Conservation (phyloP, 176 grass and related monocot genomes). For the Olyra latifolia region DNA sequence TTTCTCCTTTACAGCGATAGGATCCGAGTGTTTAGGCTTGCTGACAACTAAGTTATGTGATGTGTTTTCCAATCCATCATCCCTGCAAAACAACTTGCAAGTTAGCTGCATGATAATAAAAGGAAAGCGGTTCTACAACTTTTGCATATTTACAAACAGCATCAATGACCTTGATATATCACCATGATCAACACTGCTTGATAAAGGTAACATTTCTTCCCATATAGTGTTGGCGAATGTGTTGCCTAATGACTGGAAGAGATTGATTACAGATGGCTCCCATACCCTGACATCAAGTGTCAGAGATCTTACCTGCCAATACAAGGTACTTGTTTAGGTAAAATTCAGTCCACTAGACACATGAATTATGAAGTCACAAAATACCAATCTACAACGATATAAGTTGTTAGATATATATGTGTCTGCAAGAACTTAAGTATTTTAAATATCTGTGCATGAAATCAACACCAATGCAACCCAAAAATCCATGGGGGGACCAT, state of each 20-base stretch:
- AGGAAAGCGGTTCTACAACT: conserved; percentile 1
- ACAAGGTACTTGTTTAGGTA: conserved; percentile 22
- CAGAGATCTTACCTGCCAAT: conserved; percentile 90
- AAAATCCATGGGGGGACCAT: neutral
- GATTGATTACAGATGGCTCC: conserved; percentile 95
- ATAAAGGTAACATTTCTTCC: conserved; percentile 73
- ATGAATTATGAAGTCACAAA: conserved; percentile 1
- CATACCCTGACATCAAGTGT: conserved; percentile 99
- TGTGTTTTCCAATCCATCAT: conserved; percentile 53
- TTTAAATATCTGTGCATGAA: neutral
- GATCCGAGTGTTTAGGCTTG: conserved; percentile 86
- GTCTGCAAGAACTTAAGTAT: neutral
- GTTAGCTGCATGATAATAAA: conserved; percentile 27
- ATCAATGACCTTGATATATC: conserved; percentile 60
- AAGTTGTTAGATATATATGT: neutral
- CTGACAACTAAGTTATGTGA: conserved; percentile 34
- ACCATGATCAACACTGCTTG: conserved; percentile 45
- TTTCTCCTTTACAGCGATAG: conserved; percentile 93
- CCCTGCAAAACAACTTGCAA: conserved; percentile 50
- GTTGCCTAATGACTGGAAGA: conserved; percentile 96
- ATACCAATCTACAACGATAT: neutral
- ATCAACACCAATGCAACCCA: neutral
- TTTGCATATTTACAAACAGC: conserved; percentile 15
- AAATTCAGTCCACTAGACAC: conserved; percentile 22
- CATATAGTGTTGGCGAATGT: conserved; percentile 87